These are phyloP conservation scores for Austroboletus eburneus DNA, from an alignment of 768 basidiomycete genomes.

Conservation along the genomic window DNA sequence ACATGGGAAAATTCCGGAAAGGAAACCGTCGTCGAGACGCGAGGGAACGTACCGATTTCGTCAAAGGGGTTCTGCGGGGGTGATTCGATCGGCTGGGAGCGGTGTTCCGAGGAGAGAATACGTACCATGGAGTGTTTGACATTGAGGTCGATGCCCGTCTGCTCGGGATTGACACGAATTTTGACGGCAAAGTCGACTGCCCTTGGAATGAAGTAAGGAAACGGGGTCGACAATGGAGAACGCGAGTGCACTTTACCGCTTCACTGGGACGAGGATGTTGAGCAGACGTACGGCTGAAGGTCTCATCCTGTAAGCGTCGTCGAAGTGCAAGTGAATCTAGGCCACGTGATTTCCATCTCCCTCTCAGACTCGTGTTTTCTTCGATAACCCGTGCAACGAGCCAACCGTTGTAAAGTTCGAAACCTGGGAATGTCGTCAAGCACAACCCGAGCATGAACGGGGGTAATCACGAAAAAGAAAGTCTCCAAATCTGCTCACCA, in stretches of 20 bases:
- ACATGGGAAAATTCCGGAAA: neutral
- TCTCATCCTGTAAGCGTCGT: conserved; percentile 51
- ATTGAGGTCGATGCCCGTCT: conserved; percentile 93
- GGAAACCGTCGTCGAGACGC: too few relatives aligned
- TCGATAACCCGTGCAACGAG: too few relatives aligned
- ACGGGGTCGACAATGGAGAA: neutral
- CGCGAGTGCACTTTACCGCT: conserved; percentile 48
- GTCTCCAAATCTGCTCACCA: too few relatives aligned
- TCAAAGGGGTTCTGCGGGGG: conserved; percentile 88
- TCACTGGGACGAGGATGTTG: conserved; percentile 92
- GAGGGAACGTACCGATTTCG: conserved; percentile 74
- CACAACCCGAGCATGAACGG: too few relatives aligned
- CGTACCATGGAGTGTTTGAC: conserved; percentile 99
- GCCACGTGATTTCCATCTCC: too few relatives aligned
- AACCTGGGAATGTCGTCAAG: too few relatives aligned
- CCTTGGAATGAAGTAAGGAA: conserved; percentile 37
- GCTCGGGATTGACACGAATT: conserved; percentile 93
- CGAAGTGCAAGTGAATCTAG: too few relatives aligned
- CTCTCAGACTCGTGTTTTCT: too few relatives aligned
- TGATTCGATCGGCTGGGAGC: neutral
- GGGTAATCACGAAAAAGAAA: too few relatives aligned
- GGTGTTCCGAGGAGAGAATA: neutral
- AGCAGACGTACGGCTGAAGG: conserved; percentile 68
- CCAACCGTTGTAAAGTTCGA: too few relatives aligned
- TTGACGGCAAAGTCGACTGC: conserved; percentile 98